Evolutionary conservation across 2,329 filamentous ascomycete genomes (phyloP).

Genomic region (Aspergillus texensis): DNA sequence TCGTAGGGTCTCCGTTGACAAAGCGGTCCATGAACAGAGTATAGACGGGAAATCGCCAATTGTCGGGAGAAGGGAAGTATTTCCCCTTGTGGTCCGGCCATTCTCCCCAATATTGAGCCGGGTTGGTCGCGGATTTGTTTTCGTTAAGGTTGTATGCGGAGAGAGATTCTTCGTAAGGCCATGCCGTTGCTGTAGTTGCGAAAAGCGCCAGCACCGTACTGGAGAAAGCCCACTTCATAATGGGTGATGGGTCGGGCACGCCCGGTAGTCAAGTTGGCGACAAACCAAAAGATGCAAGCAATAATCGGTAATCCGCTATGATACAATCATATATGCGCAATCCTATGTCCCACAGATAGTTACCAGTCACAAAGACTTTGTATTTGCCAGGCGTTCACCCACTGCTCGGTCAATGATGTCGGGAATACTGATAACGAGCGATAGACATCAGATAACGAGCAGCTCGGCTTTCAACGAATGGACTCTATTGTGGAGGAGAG

Average conservation of each 20-base stretch:
- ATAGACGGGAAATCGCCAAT: conserved; percentile 69
- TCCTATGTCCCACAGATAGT: neutral
- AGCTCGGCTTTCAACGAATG: neutral
- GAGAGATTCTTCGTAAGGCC: conserved; percentile 54
- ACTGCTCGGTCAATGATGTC: conserved; percentile 2
- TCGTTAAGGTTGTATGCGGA: conserved; percentile 63
- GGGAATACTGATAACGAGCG: conserved; percentile 4
- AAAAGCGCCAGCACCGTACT: conserved; percentile 32
- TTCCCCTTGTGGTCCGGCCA: conserved; percentile 50
- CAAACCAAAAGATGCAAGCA: neutral
- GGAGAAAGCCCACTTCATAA: conserved; percentile 36
- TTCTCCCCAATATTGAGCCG: conserved; percentile 59
- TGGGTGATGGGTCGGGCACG: conserved; percentile 12
- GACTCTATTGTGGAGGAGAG: neutral
- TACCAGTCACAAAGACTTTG: neutral
- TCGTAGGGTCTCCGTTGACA: conserved; percentile 66
- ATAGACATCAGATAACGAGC: conserved; percentile 6
- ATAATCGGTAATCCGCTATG: neutral
- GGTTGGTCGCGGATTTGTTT: conserved; percentile 57
- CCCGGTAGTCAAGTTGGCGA: neutral
- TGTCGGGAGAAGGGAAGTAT: conserved; percentile 59
- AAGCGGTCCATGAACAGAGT: conserved; percentile 66
- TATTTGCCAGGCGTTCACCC: neutral
- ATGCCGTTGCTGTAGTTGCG: conserved; percentile 28
- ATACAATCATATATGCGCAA: neutral